Percentiles rank a stretch among this genome's conserved stretches.
Conservation (phyloP, 129 eudicot species). For the Flaveria trinervia region DNA sequence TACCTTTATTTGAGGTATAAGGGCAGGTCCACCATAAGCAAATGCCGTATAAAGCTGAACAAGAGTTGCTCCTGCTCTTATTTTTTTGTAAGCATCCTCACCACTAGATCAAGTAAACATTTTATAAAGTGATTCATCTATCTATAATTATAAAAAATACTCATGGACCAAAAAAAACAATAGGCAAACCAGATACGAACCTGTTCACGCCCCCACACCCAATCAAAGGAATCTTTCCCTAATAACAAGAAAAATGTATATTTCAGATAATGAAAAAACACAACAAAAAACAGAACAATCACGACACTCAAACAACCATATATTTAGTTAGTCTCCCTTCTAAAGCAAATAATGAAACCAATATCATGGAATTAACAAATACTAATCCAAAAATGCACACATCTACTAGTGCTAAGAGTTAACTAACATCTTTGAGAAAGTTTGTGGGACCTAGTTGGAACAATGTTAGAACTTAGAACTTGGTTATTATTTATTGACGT, state of each 20-base stretch:
- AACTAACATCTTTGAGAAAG: background rate
- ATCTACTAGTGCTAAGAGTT: background rate
- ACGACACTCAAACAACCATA: background rate
- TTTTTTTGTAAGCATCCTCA: conserved; percentile 91
- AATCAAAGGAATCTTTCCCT: conserved; percentile 90
- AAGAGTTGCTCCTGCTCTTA: conserved; percentile 94
- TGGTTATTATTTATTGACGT: background rate
- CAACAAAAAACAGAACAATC: background rate
- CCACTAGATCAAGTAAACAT: conserved; percentile 54
- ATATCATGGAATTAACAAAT: background rate
- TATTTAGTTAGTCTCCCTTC: background rate
- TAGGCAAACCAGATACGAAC: conserved; percentile 37
- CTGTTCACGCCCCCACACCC: conserved; percentile 97
- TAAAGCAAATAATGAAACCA: background rate
- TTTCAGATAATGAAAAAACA: conserved; percentile 1
- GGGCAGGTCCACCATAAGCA: conserved; percentile 97
- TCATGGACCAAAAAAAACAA: background rate
- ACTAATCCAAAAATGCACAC: background rate
- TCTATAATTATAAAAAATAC: background rate
- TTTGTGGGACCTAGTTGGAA: background rate
- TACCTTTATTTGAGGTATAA: conserved; percentile 91
- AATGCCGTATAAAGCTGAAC: conserved; percentile 95
- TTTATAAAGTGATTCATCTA: conserved; percentile 6
- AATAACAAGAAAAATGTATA: conserved; percentile 10
- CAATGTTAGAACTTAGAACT: background rate